Conservation (phyloP, 306 rosid species). For the Lathyrus oleraceus region DNA sequence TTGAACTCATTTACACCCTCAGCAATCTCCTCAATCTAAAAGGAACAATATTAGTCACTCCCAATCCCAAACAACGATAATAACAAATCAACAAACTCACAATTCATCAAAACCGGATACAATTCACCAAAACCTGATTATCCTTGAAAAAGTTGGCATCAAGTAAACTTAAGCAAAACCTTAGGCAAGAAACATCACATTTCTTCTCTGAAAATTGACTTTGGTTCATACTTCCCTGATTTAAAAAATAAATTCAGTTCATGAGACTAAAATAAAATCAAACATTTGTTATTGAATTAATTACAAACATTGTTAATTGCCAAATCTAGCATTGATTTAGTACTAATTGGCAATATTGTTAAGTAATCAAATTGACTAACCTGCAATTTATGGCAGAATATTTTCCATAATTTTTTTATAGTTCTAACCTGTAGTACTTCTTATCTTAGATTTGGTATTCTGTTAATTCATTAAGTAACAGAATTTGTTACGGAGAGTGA, state of each 20-base stretch:
- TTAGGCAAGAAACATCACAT: constrained; percentile 38
- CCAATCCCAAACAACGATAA: neutral
- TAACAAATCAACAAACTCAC: constrained; percentile 4
- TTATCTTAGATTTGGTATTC: neutral
- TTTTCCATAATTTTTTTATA: constrained; percentile 42
- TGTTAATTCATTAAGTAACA: neutral
- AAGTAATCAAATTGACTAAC: constrained; percentile 35
- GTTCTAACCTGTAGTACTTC: constrained; percentile 43
- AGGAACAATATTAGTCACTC: constrained; percentile 16
- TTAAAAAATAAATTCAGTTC: constrained; percentile 9
- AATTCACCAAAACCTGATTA: constrained; percentile 49
- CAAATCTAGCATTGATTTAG: constrained; percentile 8
- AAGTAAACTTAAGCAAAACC: constrained; percentile 51
- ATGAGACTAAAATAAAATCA: constrained; percentile 10
- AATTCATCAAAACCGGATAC: constrained; percentile 1
- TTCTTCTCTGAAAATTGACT: constrained; percentile 28
- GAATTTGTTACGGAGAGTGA: neutral
- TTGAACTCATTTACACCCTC: constrained; percentile 54
- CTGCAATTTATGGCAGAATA: constrained; percentile 48
- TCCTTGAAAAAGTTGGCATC: constrained; percentile 67
- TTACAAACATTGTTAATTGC: neutral
- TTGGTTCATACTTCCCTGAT: constrained; percentile 54
- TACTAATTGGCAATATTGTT: neutral
- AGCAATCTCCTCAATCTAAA: constrained; percentile 55
- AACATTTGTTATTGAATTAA: constrained; percentile 11